Base-by-base conservation (phyloP, 768 basidiomycete species). In the Gyrodon lividus region DNA sequence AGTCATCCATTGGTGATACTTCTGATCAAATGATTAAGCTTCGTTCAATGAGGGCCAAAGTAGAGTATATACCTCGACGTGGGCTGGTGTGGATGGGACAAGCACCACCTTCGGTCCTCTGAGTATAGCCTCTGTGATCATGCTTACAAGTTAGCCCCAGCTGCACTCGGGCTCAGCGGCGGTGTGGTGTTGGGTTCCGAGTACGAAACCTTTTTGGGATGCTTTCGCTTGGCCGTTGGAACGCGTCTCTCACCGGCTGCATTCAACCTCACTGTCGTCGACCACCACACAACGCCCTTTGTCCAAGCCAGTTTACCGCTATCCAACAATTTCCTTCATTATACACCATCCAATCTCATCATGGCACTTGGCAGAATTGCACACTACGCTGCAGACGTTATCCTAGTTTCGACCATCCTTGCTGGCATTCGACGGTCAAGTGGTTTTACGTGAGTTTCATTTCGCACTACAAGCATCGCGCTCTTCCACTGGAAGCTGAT, bases 381-480 rank as follows among this genome's bases (percentile, higher is more conserved):
- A 30, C 94, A 96, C 69, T 93, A 89, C 60, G 80, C 88, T 22
- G 71, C 89, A 41, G 96, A 98, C 65, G 89, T 87, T 13, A 80
- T 91, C 46, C 76, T 98, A 30, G 59, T 98, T 33, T 94, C 94
- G 14, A 92, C 96, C 12, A 80, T 98, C 6, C 71, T 95, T 35
- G 96, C 96, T 34, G 96, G 96, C 26, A 86, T 98, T 53, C 85
- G 86, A 67, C 84, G 91, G 52, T 87, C 92, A 16, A 95, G 87
- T 53, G 95, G 95, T 31, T 93, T 92, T 73, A 72, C 80, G 95
- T 97, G 65, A 70, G 93, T 86, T 46, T 42, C 57, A 35, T 47
- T 54, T 42, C 43, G 40, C 20, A n/a, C 30, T 49, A 5, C 24
- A 5, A 16, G 46, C 26, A 12, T 9, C 38, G 37, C 38, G 6